Conservation (phyloP, 352 stramenopile genomes). For the Phytophthora sp. region DNA sequence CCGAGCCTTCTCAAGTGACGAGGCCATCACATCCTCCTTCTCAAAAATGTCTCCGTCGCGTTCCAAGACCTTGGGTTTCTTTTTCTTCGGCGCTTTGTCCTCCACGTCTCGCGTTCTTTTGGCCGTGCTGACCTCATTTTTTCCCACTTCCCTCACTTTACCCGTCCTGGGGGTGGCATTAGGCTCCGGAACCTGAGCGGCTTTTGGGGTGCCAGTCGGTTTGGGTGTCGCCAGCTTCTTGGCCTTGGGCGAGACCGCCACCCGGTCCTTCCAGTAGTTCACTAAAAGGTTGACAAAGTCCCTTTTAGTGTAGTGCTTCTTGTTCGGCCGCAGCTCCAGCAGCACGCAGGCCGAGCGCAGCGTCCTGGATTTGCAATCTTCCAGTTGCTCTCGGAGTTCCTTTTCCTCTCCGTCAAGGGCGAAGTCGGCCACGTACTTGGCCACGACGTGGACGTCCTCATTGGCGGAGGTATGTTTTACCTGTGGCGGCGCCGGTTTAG, state of each 20-base stretch:
- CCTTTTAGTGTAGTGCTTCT: conserved; percentile 19
- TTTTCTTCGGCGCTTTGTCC: conserved; percentile 1
- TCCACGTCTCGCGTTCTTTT: conserved; percentile 7
- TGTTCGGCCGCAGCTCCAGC: conserved; percentile 21
- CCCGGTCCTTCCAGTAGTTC: conserved; percentile 19
- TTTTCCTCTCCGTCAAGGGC: conserved; percentile 2
- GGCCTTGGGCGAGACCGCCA: neutral
- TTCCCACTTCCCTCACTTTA: neutral
- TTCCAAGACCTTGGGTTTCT: conserved; percentile 16
- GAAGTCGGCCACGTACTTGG: conserved; percentile 22
- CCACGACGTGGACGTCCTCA: conserved; percentile 10
- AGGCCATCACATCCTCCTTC: neutral
- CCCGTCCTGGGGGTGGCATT: neutral
- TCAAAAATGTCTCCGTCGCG: neutral
- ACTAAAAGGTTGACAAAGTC: conserved; percentile 20
- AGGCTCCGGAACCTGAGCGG: neutral
- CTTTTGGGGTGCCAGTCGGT: neutral
- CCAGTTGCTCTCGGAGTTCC: conserved; percentile 21
- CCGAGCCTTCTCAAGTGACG: conserved; percentile 31
- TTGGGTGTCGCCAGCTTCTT: neutral
- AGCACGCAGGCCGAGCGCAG: conserved; percentile 23
- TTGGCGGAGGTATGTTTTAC: neutral
- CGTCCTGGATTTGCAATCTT: conserved; percentile 11
- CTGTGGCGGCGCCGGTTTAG: neutral
- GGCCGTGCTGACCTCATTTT: neutral